phyloP scores from a whole-genome alignment of 768 basidiomycete species.

The Pholiota molesta region DNA sequence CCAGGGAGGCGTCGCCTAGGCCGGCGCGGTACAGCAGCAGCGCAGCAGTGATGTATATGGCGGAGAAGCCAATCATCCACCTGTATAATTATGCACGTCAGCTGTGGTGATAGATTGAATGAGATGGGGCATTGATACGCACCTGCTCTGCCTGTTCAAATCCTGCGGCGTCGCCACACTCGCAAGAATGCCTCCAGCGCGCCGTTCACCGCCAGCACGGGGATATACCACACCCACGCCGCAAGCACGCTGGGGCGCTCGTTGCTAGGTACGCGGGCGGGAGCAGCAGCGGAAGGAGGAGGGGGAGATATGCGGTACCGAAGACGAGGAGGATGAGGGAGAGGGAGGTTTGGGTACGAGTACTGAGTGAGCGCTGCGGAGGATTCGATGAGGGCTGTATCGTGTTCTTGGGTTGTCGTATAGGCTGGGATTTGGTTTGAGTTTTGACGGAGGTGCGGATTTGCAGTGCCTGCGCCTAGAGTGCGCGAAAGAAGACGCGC shows the following conservation, averaged over 20 bases:
- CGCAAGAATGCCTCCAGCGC: constrained; percentile 89
- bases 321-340: constrained; percentile 75
- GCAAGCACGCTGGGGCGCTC: constrained; percentile 75
- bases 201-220: constrained; percentile 88
- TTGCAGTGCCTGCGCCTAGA: constrained; percentile 29
- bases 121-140: constrained; percentile 15
- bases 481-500: constrained; percentile 85
- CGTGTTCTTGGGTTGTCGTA: too few species aligned
- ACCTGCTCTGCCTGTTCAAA: constrained; percentile 71
- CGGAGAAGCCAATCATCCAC: constrained; percentile 83
- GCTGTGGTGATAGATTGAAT: background rate
- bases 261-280: constrained; percentile 72
- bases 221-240: constrained; percentile 89
- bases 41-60: constrained; percentile 62
- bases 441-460: background rate
- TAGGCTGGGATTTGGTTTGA: constrained; percentile 8
- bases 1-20: constrained; percentile 68
- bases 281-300: constrained; percentile 70
- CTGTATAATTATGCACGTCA: constrained; percentile 29
- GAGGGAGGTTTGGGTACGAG: constrained; percentile 66
- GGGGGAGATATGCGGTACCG: constrained; percentile 72
- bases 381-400: constrained; percentile 39
- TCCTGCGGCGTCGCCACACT: constrained; percentile 72
- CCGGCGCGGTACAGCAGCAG: constrained; percentile 46
- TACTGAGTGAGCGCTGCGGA: constrained; percentile 57